Percentiles rank a stretch among this genome's conserved stretches.
These are phyloP conservation scores for Cochlearia excelsa DNA, from an alignment of 345 rosid genomes.

Conservation along the genomic window DNA sequence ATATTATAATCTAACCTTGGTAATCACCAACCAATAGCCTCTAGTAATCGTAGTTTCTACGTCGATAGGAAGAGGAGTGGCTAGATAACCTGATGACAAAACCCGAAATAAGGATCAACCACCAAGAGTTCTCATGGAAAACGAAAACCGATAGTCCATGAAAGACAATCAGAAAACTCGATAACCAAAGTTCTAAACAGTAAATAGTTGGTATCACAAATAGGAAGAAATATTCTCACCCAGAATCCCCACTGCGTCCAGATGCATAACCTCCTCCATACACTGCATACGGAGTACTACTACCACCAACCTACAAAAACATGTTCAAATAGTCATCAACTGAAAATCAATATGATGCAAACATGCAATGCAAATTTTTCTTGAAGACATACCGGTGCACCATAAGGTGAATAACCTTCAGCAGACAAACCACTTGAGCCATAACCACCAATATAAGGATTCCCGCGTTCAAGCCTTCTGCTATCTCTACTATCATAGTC, in stretches of 20 bases:
- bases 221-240: constrained; percentile 57
- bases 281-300: constrained; percentile 66
- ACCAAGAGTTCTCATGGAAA: constrained; percentile 6
- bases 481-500: constrained; percentile 59
- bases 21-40: constrained; percentile 44
- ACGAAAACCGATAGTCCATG: neutral
- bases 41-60: constrained; percentile 88
- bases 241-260: constrained; percentile 67
- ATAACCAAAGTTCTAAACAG: neutral
- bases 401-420: constrained; percentile 73
- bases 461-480: constrained; percentile 73
- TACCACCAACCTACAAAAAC: constrained; percentile 60
- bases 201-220: constrained; percentile 3
- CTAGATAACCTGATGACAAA: constrained; percentile 80
- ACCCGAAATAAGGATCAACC: constrained; percentile 40
- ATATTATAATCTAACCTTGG: constrained; percentile 46
- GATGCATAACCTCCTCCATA: constrained; percentile 87
- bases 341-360: neutral
- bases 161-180: neutral
- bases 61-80: constrained; percentile 70
- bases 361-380: constrained; percentile 2
- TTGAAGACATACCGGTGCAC: constrained; percentile 48
- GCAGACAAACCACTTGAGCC: constrained; percentile 56
- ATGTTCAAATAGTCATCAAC: constrained; percentile 19
- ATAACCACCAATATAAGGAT: constrained; percentile 70